Evolutionary conservation across 192 early-diverging fungal genomes (phyloP), one percentile per base, ranked within the genome.

Genomic region (Coemansia sp.): DNA sequence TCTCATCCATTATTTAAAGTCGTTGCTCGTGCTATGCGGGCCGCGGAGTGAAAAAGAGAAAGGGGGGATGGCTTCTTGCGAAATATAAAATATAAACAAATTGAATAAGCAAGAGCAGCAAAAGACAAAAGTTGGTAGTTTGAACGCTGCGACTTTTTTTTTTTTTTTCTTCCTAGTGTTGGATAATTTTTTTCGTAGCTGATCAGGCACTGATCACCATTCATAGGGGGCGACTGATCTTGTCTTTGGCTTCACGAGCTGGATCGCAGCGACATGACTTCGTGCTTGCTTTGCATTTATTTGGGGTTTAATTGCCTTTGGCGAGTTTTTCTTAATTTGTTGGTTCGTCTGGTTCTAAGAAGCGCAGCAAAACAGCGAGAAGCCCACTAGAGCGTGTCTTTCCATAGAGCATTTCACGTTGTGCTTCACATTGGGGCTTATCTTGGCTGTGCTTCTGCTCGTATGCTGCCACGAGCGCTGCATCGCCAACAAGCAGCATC

Each of bases 1-100:
- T 65, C 45, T 76, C 71, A 45, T 82, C 79, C 74, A 76, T 82
- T 41, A 26, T 48, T 61, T 4, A n/a, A 11, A 45, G 43, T 21
- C 18, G 43, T 18, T 45, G 43, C 43, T 18, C 28, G 34, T 66
- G n/a, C 61, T 35, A 9, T 43, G 2, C 47, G 55, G 7, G 31
- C 31, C 31, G 31, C 31, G 14, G 57, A 35, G 37, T 36, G 21
- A 50, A 31, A 41, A 36, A 62, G 14, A 34, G 9, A 37, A 37
- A n/a, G 23, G 33, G 14, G 5, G 38, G 16, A 39, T 37, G 42
- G 31, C 52, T 50, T 55, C 48, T 26, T 25, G 48, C 21, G 23
- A 50, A 23, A 52, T 31, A 28, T 6, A 37, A 50, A 37, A 55
- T 20, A 37, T 55, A 38, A 26, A 34, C 36, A 55, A 41, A 21